These are phyloP conservation scores for Neurospora sp. DNA, from an alignment of 495 filamentous ascomycete genomes.

Conservation along the genomic window DNA sequence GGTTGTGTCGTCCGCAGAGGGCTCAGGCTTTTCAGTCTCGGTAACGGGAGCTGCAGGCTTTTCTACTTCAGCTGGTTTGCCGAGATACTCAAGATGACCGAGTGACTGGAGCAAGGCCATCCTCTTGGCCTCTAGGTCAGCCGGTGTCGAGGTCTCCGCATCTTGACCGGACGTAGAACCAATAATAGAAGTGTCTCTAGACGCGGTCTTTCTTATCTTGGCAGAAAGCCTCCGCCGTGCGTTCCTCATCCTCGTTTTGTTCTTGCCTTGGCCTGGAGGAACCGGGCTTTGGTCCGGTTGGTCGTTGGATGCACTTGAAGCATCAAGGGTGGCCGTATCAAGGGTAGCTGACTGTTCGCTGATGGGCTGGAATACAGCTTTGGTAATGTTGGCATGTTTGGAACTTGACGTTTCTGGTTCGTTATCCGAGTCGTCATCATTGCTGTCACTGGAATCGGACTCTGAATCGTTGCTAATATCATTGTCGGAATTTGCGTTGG, in stretches of 20 bases:
- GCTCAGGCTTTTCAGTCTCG: not conserved
- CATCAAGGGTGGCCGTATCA: not conserved
- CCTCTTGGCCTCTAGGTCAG: conserved; percentile 6
- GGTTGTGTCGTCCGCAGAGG: not conserved
- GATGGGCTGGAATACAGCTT: not conserved
- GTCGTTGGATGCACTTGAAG: not conserved
- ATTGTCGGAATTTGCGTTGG: not conserved
- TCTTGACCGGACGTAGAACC: not conserved
- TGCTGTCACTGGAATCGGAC: conserved; percentile 7
- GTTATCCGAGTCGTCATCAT: conserved; percentile 18
- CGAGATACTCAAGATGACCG: not conserved
- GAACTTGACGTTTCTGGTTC: conserved; percentile 1
- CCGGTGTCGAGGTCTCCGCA: not conserved
- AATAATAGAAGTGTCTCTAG: not conserved
- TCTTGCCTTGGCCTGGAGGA: conserved; percentile 25
- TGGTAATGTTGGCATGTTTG: not conserved
- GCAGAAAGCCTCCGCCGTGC: conserved; percentile 25
- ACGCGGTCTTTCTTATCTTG: conserved; percentile 14
- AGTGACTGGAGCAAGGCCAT: conserved; percentile 6
- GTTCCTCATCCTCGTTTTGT: conserved; percentile 32
- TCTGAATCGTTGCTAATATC: not conserved
- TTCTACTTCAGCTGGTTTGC: not conserved
- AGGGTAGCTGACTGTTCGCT: not conserved
- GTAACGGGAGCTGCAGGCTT: not conserved
- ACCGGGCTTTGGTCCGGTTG: conserved; percentile 14